Base-by-base conservation (phyloP, 1,284 basidiomycete genomes). In the Rhodotorula sp. region DNA sequence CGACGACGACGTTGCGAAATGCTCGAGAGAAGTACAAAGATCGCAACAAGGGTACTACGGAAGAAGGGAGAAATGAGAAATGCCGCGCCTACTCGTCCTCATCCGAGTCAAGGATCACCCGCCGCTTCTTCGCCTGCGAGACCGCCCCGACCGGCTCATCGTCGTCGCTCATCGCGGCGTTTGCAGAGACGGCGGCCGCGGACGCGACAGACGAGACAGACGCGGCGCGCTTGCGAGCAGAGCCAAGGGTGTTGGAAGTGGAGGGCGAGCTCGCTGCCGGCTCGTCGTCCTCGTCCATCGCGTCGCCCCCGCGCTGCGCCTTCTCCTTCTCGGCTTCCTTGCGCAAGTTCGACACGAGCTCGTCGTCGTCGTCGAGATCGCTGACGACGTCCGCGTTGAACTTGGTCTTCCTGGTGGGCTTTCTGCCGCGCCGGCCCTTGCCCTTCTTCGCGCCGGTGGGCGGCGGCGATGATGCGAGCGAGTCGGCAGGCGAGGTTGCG, bases 41-140 rank as follows among this genome's bases (percentile, higher is more conserved):
- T n/a, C 50, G 27, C 50, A 51, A 51, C 50, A 51, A 29, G 27
- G 50, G 44, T 51, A 51, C 50, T 51, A 29, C 50, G 50, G 19
- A 17, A 17, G n/a, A 6, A 51, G 19, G 25, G 48, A n/a, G 48
- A 50, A n/a, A n/a, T 27, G n/a, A 17, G 48, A 27, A 5, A n/a
- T 13, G 21, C 22, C 6, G 19, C 21, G 25, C 17, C 50, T 15
- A 19, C 32, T 65, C 32, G 41, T 77, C 73, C 1, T 73, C 71
- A 55, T 77, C 76, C 27, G 74, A 76, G 27, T 77, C 76, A 15
- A 69, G 27, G 4, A 77, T 46, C 2, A 76, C 62, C 17, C 74
- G 55, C 51, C 72, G 61, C 66, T 73, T 73, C 64, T 73, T 76
- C 37, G 64, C 67, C 51, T 71, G 70, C 39, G 66, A 58, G 2